A percentile compares a stretch with the other conserved stretches of the same genome.
Conservation (phyloP, 805 yeast genomes). For the Candida patagonica region DNA sequence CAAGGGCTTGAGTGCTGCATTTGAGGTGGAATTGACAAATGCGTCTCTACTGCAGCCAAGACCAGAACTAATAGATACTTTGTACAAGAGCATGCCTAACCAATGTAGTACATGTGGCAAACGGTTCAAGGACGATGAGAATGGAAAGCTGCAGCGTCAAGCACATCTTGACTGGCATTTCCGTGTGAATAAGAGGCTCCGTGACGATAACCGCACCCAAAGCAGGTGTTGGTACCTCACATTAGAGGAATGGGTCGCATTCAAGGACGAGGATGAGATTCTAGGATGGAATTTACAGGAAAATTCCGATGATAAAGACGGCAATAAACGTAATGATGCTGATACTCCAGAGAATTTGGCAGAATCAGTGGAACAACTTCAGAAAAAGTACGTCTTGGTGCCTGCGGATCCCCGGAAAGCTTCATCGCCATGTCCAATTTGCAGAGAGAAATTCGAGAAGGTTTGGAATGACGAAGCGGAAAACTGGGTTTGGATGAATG, state of each 20-base stretch:
- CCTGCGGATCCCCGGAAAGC: constrained; percentile 57
- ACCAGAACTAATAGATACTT: constrained; percentile 27
- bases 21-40: constrained; percentile 25
- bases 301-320: constrained; percentile 13
- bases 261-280: constrained; percentile 55
- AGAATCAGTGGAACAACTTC: constrained; percentile 27
- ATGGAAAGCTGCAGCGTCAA: constrained; percentile 45
- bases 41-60: constrained; percentile 26
- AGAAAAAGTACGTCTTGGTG: constrained; percentile 47
- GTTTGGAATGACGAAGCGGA: constrained; percentile 64
- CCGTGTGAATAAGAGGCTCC: constrained; percentile 72
- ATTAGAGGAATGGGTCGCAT: constrained; percentile 61
- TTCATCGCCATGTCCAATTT: constrained; percentile 54
- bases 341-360: constrained; percentile 13
- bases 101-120: constrained; percentile 89
- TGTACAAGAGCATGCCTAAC: constrained; percentile 55
- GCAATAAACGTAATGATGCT: constrained; percentile 8
- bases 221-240: constrained; percentile 77
- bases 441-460: constrained; percentile 57
- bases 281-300: constrained; percentile 27
- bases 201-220: constrained; percentile 40
- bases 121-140: constrained; percentile 55
- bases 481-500: constrained; percentile 76
- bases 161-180: constrained; percentile 94
- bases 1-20: constrained; percentile 3